Evolutionary conservation across 2,329 filamentous ascomycete species (phyloP).

Genomic region (Orbilia oligospora): DNA sequence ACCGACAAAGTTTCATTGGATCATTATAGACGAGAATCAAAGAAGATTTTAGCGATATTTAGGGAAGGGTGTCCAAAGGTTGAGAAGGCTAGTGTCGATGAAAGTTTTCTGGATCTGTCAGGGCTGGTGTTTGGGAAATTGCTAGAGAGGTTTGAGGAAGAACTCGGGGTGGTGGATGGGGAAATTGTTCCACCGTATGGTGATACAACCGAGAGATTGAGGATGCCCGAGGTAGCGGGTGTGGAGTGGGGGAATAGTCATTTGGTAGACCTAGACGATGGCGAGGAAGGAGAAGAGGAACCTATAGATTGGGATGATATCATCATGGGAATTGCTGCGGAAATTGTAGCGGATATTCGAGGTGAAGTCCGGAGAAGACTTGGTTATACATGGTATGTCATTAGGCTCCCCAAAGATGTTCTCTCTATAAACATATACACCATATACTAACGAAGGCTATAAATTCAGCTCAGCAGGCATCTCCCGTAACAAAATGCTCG

Average conservation of each 20-base stretch:
- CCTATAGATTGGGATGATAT: slow-evolving; percentile 95
- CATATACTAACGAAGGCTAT: background rate
- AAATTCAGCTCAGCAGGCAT: slow-evolving; percentile 78
- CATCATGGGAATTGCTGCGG: slow-evolving; percentile 85
- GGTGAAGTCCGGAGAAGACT: slow-evolving; percentile 77
- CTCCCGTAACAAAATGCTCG: slow-evolving; percentile 92
- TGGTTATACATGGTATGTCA: slow-evolving; percentile 80
- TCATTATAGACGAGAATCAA: slow-evolving; percentile 87
- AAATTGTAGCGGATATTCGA: slow-evolving; percentile 85
- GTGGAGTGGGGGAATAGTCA: slow-evolving; percentile 62
- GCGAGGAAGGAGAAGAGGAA: slow-evolving; percentile 80
- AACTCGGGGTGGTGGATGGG: slow-evolving; percentile 71
- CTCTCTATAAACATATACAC: background rate
- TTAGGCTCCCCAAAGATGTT: background rate
- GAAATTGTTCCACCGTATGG: slow-evolving; percentile 77
- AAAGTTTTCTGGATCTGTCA: slow-evolving; percentile 93
- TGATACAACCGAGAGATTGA: slow-evolving; percentile 75
- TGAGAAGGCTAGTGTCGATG: slow-evolving; percentile 93
- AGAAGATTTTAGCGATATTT: slow-evolving; percentile 78
- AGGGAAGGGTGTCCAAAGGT: slow-evolving; percentile 61
- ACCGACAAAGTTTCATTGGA: slow-evolving; percentile 96
- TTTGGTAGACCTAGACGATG: slow-evolving; percentile 76
- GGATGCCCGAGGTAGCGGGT: slow-evolving; percentile 68
- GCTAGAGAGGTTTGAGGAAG: slow-evolving; percentile 79
- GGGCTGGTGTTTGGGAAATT: slow-evolving; percentile 83